A percentile compares a stretch with the other conserved stretches of the same genome.
Evolutionary conservation across 805 yeast species (phyloP).

Genomic region (Candida vaughaniae): DNA sequence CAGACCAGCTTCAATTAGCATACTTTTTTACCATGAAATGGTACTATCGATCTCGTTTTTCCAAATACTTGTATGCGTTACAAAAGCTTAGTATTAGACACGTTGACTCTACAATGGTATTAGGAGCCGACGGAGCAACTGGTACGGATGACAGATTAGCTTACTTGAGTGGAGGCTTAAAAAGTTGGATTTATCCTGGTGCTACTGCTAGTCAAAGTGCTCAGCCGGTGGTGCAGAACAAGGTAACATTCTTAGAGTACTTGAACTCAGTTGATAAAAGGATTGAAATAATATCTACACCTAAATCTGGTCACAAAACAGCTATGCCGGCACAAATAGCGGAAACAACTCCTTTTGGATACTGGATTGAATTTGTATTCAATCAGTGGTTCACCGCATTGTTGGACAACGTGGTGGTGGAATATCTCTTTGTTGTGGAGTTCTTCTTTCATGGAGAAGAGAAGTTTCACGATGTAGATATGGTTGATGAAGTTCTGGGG

Average conservation of each 20-base stretch:
- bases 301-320: constrained; percentile 48
- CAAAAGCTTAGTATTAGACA: constrained; percentile 57
- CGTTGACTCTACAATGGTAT: constrained; percentile 55
- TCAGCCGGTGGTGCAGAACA: constrained; percentile 4
- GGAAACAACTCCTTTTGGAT: constrained; percentile 63
- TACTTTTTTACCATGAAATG: constrained; percentile 87
- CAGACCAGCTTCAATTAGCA: constrained; percentile 72
- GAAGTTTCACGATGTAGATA: constrained; percentile 26
- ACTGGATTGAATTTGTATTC: constrained; percentile 73
- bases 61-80: constrained; percentile 70
- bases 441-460: constrained; percentile 58
- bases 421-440: constrained; percentile 68
- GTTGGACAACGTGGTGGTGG: constrained; percentile 74
- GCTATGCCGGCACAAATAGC: constrained; percentile 85
- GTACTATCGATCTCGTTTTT: constrained; percentile 83
- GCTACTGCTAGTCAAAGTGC: constrained; percentile 1
- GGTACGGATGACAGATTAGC: constrained; percentile 20
- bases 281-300: constrained; percentile 46
- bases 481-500: constrained; percentile 2
- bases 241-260: constrained; percentile 48
- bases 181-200: constrained; percentile 21
- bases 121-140: constrained; percentile 40
- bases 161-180: constrained; percentile 22
- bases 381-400: constrained; percentile 71
- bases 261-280: constrained; percentile 55